Evolutionary conservation across 495 filamentous ascomycete genomes (phyloP).

Genomic region (Pseudevernia furfuracea): DNA sequence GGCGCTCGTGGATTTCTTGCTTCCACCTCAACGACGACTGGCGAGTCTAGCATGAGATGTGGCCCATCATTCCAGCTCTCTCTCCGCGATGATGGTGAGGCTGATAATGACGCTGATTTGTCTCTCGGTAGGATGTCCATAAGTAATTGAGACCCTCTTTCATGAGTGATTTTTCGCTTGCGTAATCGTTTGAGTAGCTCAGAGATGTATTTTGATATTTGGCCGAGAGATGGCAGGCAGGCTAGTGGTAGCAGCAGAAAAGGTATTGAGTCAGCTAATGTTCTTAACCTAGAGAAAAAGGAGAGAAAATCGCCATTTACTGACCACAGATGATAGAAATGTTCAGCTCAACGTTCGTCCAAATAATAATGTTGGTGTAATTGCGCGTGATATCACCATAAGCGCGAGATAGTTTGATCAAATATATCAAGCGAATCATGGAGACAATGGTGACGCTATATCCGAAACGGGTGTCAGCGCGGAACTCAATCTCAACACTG

Average conservation of each 20-base stretch:
- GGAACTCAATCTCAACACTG: not conserved
- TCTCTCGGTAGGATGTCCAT: constrained; percentile 7
- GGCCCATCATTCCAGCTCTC: not conserved
- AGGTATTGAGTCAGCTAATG: not conserved
- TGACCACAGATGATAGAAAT: constrained; percentile 17
- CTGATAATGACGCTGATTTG: not conserved
- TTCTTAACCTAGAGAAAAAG: not conserved
- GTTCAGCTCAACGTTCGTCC: constrained; percentile 13
- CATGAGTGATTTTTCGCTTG: not conserved
- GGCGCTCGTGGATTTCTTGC: not conserved
- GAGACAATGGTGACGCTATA: constrained; percentile 16
- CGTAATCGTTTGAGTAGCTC: constrained; percentile 1
- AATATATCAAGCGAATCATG: constrained; percentile 5
- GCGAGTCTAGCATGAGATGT: not conserved
- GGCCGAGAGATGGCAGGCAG: constrained; percentile 14
- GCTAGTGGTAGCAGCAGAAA: constrained; percentile 2
- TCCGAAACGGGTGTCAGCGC: not conserved
- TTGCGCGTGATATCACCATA: too few species aligned
- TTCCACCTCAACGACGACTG: not conserved
- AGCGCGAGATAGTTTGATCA: too few species aligned
- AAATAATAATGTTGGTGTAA: not conserved
- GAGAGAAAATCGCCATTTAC: not conserved
- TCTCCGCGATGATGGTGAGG: not conserved
- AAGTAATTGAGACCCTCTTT: not conserved
- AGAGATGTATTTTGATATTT: constrained; percentile 3